These are phyloP conservation scores for Gastroboletus turbinatus DNA, from an alignment of 1,284 basidiomycete genomes.

Conservation along the genomic window DNA sequence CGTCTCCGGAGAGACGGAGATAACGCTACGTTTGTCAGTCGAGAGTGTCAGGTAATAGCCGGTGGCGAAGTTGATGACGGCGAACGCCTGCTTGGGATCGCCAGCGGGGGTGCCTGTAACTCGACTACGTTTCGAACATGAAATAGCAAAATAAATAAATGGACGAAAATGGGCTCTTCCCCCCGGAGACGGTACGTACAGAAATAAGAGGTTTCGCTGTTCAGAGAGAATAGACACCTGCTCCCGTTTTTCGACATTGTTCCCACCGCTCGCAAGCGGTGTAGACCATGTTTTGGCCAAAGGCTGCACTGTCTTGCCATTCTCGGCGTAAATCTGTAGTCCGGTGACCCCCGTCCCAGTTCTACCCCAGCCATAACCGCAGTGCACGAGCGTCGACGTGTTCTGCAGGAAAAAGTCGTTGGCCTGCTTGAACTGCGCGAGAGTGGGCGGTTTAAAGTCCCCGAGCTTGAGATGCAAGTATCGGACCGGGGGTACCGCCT, in stretches of 20 bases:
- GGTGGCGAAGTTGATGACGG: slow-evolving; percentile 10
- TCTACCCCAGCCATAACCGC: slow-evolving; percentile 15
- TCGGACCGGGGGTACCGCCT: slow-evolving; percentile 1
- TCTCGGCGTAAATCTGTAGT: slow-evolving; percentile 10
- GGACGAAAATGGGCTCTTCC: neutral
- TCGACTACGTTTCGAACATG: neutral
- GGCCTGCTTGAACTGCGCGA: slow-evolving; percentile 6
- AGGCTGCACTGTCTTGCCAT: slow-evolving; percentile 1
- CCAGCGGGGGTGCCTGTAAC: neutral
- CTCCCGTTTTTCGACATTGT: slow-evolving; percentile 14
- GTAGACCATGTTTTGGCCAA: slow-evolving; percentile 4
- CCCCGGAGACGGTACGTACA: slow-evolving; percentile 1
- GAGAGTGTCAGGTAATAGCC: slow-evolving; percentile 15
- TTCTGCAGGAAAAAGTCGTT: slow-evolving; percentile 12
- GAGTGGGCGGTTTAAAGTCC: slow-evolving; percentile 13
- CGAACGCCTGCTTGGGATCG: neutral
- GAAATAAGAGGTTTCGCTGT: slow-evolving; percentile 5
- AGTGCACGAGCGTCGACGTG: neutral
- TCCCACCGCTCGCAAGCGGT: neutral
- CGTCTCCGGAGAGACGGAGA: slow-evolving; percentile 5
- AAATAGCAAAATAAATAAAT: neutral
- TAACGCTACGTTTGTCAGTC: neutral
- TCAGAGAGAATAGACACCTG: slow-evolving; percentile 13
- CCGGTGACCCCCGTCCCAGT: slow-evolving; percentile 14
- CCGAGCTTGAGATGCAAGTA: slow-evolving; percentile 16